Evolutionary conservation across 345 rosid species (phyloP), one percentile per base, ranked within the genome.

Genomic region (Pistacia atlantica): DNA sequence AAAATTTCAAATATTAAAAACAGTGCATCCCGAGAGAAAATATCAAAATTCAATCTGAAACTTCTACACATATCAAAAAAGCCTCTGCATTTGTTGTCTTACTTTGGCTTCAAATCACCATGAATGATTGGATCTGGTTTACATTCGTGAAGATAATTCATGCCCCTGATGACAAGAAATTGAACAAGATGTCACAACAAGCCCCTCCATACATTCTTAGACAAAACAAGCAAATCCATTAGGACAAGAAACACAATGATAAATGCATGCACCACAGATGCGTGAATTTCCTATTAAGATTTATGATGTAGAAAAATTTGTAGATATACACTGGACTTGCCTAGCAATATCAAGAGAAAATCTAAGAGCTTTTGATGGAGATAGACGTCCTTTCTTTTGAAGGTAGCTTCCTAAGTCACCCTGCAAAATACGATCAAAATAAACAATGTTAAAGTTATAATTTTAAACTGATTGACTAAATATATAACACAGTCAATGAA

Each of bases 301-400:
- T 42, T 37, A 59, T 56, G 58, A 72, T 54, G 60, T 20, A 73
- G 54, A 46, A 6, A 9, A 2, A 5, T 42, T 5, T 5, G 46
- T 42, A 42, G 46, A 6, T 16, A 54, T 54, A 16, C 76, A 42
- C 69, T 58, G 65, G 13, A 80, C 88, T 65, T 85, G 85, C 98
- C 99, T 92, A 69, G 99, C 98, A 80, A 96, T 85, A 70, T 96
- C 98, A 67, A 87, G 95, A 77, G 97, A 88, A 84, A 91, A 92
- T 88, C 93, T 85, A 77, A 93, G 71, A 77, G 80, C 86, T 89
- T 92, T 96, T 65, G 97, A 83, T 46, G 87, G 95, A 73, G 99
- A 89, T 49, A 92, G 87, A 71, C 97, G 98, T 74, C 98, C 93
- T 85, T 96, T 96, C 88, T 87, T 91, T 74, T 88, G 94, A 79